Conservation (phyloP, 2,329 filamentous ascomycete species). For the Dactylellina drechsleri region DNA sequence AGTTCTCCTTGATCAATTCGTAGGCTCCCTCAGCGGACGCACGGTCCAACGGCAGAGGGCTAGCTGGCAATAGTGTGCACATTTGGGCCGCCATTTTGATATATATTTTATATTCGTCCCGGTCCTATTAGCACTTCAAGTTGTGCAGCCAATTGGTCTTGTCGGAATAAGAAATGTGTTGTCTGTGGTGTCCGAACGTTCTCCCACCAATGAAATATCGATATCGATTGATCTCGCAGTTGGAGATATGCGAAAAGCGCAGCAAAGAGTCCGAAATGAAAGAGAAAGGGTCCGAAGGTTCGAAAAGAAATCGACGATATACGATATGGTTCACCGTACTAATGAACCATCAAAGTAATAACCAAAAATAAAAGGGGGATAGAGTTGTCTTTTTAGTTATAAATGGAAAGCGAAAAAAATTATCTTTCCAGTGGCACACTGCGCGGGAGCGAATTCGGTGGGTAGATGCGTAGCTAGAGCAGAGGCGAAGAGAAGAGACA, state of each 20-base stretch:
- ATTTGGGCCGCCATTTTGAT: conserved; percentile 44
- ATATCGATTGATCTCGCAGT: no score
- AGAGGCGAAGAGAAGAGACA: conserved; percentile 11
- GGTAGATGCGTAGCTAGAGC: no score
- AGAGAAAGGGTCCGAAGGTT: no score
- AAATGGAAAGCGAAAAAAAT: neutral
- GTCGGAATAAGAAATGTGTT: conserved; percentile 29
- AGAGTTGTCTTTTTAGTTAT: no score
- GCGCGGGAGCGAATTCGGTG: no score
- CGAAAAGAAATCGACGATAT: neutral
- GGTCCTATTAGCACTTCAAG: neutral
- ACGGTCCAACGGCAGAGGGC: conserved; percentile 45
- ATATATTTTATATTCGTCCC: conserved; percentile 11
- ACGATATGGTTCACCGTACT: neutral
- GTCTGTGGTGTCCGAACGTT: conserved; percentile 6
- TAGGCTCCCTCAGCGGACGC: conserved; percentile 49
- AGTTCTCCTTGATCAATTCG: conserved; percentile 51
- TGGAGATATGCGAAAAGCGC: neutral
- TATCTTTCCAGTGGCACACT: no score
- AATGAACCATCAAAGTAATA: no score
- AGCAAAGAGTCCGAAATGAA: no score
- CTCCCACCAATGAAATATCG: neutral
- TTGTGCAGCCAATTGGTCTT: neutral
- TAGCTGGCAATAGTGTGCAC: conserved; percentile 43
- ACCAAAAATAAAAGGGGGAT: no score